Evolutionary conservation across 2,329 filamentous ascomycete species (phyloP).

Genomic region (Paramyrothecium sp.): DNA sequence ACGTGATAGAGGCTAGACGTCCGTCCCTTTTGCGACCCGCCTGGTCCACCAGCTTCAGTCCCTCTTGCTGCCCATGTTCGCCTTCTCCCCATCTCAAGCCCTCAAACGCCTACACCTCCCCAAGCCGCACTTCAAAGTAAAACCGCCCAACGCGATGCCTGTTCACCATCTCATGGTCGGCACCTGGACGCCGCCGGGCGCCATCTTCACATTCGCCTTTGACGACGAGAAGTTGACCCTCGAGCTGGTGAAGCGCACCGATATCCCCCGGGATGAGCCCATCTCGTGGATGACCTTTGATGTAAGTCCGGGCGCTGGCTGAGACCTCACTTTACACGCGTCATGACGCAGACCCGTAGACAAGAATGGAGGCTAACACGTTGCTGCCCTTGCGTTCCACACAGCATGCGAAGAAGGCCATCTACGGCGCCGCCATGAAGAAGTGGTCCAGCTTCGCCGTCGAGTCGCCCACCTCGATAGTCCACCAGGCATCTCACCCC

Average conservation of each 20-base stretch:
- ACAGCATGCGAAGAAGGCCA: slow-evolving; percentile 76
- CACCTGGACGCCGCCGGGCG: slow-evolving; percentile 86
- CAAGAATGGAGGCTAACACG: neutral
- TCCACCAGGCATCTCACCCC: slow-evolving; percentile 71
- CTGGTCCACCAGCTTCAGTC: neutral
- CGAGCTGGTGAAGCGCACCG: slow-evolving; percentile 74
- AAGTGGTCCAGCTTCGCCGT: slow-evolving; percentile 85
- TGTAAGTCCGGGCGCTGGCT: slow-evolving; percentile 53
- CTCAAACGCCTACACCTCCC: slow-evolving; percentile 9
- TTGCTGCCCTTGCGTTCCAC: neutral
- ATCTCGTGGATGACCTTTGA: slow-evolving; percentile 95
- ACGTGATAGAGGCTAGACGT: neutral
- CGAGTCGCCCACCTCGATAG: slow-evolving; percentile 71
- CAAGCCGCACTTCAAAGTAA: neutral
- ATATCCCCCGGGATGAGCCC: slow-evolving; percentile 78
- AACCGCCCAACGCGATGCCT: slow-evolving; percentile 55
- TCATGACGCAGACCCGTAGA: too few relatives aligned
- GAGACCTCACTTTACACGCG: too few relatives aligned
- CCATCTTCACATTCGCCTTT: slow-evolving; percentile 87
- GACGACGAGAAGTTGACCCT: slow-evolving; percentile 78
- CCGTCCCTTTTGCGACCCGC: too few relatives aligned
- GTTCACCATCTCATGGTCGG: slow-evolving; percentile 87
- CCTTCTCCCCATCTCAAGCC: slow-evolving; percentile 3
- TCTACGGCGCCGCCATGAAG: slow-evolving; percentile 91
- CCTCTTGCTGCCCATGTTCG: neutral